Evolutionary conservation across 1,284 basidiomycete species (phyloP), one percentile per base, ranked within the genome.

Genomic region (Ceratobasidium sp.): DNA sequence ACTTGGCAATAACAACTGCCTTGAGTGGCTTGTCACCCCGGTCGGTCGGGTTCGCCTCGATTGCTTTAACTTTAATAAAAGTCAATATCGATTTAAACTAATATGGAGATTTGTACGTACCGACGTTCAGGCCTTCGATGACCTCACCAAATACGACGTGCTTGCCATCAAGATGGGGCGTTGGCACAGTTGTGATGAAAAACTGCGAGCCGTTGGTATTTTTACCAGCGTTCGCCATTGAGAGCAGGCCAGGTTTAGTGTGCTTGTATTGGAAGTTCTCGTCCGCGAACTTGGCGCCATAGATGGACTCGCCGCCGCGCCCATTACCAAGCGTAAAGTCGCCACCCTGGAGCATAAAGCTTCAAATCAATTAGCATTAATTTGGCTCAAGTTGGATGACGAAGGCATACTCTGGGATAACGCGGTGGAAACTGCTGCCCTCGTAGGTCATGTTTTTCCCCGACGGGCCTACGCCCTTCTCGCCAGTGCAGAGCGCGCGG

Each of bases 401-500:
- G 68, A 66, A 39, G 18, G 82, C 87, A 71, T 81, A 92, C 91
- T 92, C 86, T 93, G 90, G 88, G 79, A 97, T 96, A 42, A 93
- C 92, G 39, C 95, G 89, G 83, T 96, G 95, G 20, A 96, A 88
- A 63, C 91, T 91, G 78, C 89, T 91, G 82, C 91, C 91, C 85
- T 94, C 95, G 90, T 96, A 98, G 85, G 93, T 93, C 3, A 97
- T 88, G 3, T 93, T 91, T 15, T 89, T 86, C 63, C 92, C 90
- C 0, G 91, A 89, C 1, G 87, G 85, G 0, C 92, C 94, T 0
- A 92, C 83, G 18, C 95, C 95, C 83, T 92, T 93, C 84, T 97
- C 94, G 15, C 96, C 96, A 0, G 95, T 97, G 84, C 94, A 96
- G 78, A 98, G 87, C 12, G 92, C 92, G 64, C 95, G 91, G 84